Evolutionary conservation across 148 eudicot genomes (phyloP).

Genomic region (Mesembryanthemum crystallinum): DNA sequence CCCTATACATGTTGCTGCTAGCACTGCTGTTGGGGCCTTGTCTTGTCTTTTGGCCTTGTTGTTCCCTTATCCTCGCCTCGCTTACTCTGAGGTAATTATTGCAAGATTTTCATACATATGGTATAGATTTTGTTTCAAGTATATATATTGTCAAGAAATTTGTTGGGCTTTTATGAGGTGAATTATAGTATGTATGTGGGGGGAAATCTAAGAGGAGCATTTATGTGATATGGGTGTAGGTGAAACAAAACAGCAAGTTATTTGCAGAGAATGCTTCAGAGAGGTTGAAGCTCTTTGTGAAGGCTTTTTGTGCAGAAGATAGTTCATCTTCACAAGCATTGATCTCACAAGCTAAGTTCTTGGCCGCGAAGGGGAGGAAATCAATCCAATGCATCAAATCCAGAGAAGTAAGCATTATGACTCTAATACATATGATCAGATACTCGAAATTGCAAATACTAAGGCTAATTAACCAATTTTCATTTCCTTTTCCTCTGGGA

Average conservation of each 20-base stretch:
- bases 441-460: too few species aligned
- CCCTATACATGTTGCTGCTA: slow-evolving; percentile 67
- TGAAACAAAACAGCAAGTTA: slow-evolving; percentile 49
- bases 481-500: neutral
- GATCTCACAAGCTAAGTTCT: slow-evolving; percentile 51
- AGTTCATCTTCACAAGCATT: slow-evolving; percentile 36
- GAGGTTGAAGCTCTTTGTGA: slow-evolving; percentile 51
- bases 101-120: neutral
- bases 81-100: slow-evolving; percentile 46
- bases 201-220: slow-evolving; percentile 1
- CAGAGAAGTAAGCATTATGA: slow-evolving; percentile 48
- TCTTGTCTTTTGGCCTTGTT: slow-evolving; percentile 68
- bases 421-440: neutral
- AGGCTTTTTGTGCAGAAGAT: slow-evolving; percentile 73
- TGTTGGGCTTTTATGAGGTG: neutral
- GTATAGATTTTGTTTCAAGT: too few species aligned
- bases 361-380: slow-evolving; percentile 41
- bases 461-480: neutral
- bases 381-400: slow-evolving; percentile 52
- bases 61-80: slow-evolving; percentile 61
- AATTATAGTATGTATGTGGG: neutral
- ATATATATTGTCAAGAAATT: too few species aligned
- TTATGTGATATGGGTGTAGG: slow-evolving; percentile 33
- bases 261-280: slow-evolving; percentile 55
- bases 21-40: slow-evolving; percentile 68